Evolutionary conservation across 1,284 basidiomycete genomes (phyloP).

Genomic region (Leccinum subspadiceum): DNA sequence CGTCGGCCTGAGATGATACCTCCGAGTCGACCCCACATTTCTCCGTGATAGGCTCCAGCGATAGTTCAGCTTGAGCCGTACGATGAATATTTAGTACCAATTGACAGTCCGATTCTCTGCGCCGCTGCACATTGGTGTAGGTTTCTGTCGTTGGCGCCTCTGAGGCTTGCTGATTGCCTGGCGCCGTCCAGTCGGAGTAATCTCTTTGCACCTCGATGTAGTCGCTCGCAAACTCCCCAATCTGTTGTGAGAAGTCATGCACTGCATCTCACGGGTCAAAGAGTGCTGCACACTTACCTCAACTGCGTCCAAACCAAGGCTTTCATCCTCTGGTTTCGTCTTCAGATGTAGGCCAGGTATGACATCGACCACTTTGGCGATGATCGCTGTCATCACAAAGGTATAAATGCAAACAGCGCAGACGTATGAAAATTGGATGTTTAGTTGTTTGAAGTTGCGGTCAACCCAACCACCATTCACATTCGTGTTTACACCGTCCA

Average conservation of each 20-base stretch:
- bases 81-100: background rate
- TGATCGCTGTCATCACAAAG: conserved; percentile 65
- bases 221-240: conserved; percentile 75
- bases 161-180: conserved; percentile 13
- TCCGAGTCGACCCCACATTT: conserved; percentile 12
- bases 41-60: conserved; percentile 19
- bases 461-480: conserved; percentile 72
- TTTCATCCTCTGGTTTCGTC: conserved; percentile 74
- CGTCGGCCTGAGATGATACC: background rate
- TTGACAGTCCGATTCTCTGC: conserved; percentile 41
- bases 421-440: conserved; percentile 84
- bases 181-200: conserved; percentile 53
- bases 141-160: conserved; percentile 14
- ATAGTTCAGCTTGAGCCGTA: conserved; percentile 8
- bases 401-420: conserved; percentile 65
- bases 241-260: conserved; percentile 38
- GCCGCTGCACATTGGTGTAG: conserved; percentile 44
- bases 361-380: conserved; percentile 70
- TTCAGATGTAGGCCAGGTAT: conserved; percentile 79
- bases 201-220: conserved; percentile 75
- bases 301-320: conserved; percentile 84
- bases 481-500: conserved; percentile 75
- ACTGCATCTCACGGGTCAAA: background rate
- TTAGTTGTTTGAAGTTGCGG: conserved; percentile 70
- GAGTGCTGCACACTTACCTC: conserved; percentile 54